Percentiles rank a stretch among this genome's conserved stretches.
These are phyloP conservation scores for Paspalum vaginatum DNA, from an alignment of 176 grass and related monocot genomes.

Conservation along the genomic window DNA sequence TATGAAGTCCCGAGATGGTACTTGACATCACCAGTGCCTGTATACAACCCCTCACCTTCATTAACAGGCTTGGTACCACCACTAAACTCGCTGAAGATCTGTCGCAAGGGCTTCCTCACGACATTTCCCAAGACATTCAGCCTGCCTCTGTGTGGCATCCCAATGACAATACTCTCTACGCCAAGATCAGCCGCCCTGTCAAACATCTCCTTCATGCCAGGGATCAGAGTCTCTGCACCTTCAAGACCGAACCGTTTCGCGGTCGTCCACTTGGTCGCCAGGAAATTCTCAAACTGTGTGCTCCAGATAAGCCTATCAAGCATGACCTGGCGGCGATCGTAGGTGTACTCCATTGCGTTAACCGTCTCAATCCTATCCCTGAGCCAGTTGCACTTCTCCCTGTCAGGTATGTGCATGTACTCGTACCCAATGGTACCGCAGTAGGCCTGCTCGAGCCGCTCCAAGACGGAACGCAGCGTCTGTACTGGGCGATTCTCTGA, in stretches of 20 bases:
- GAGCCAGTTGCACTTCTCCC: slow-evolving; percentile 93
- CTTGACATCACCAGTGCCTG: slow-evolving; percentile 96
- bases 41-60: slow-evolving; percentile 82
- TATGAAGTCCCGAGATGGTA: slow-evolving; percentile 98
- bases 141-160: slow-evolving; percentile 98
- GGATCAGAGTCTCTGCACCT: slow-evolving; percentile 89
- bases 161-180: slow-evolving; percentile 94
- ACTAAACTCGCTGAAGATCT: slow-evolving; percentile 97
- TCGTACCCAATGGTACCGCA: slow-evolving; percentile 85
- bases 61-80: slow-evolving; percentile 90
- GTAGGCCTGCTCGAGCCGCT: slow-evolving; percentile 76
- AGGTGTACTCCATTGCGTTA: slow-evolving; percentile 56
- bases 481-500: slow-evolving; percentile 87
- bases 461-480: slow-evolving; percentile 57
- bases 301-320: slow-evolving; percentile 98
- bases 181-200: slow-evolving; percentile 81
- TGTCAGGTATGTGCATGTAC: slow-evolving; percentile 89
- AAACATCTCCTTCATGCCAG: slow-evolving; percentile 99
- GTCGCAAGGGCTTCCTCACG: slow-evolving; percentile 84
- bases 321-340: slow-evolving; percentile 79
- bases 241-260: slow-evolving; percentile 90
- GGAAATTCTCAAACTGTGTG: slow-evolving; percentile 92
- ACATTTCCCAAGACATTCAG: slow-evolving; percentile 93
- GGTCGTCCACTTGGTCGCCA: slow-evolving; percentile 88
- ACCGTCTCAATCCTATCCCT: slow-evolving; percentile 89